These are phyloP conservation scores for Rhytidiadelphus loreus DNA, from an alignment of 225 moss, liverwort and hornwort genomes.

Conservation along the genomic window DNA sequence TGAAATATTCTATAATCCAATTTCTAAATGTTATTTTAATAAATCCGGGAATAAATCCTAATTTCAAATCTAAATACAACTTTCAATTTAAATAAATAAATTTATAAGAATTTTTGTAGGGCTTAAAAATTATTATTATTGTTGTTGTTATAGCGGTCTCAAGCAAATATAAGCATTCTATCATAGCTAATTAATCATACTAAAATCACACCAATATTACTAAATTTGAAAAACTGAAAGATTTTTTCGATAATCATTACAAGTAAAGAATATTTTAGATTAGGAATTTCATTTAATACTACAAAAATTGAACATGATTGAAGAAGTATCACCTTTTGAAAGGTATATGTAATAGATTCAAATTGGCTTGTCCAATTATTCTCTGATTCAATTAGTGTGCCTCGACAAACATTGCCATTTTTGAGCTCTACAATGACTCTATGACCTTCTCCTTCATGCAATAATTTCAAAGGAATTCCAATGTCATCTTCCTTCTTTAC, in stretches of 20 bases:
- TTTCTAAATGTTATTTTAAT: neutral
- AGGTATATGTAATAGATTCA: slow-evolving; percentile 43
- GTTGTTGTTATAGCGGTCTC: too few species aligned
- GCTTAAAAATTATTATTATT: neutral
- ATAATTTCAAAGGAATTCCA: slow-evolving; percentile 62
- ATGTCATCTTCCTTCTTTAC: slow-evolving; percentile 19
- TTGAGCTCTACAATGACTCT: slow-evolving; percentile 62
- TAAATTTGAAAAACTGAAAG: too few species aligned
- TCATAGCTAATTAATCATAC: neutral
- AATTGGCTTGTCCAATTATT: slow-evolving; percentile 85
- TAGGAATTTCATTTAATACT: neutral
- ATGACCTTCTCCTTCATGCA: slow-evolving; percentile 89
- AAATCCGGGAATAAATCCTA: too few species aligned
- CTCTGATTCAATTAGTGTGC: slow-evolving; percentile 70
- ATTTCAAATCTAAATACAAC: too few species aligned
- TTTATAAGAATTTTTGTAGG: neutral
- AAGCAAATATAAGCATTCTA: neutral
- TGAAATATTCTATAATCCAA: neutral
- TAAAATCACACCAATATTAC: neutral
- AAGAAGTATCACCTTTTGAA: neutral
- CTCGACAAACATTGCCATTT: slow-evolving; percentile 56
- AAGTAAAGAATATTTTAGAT: neutral
- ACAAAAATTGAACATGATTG: neutral
- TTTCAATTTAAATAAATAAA: neutral
- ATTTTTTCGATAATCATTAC: neutral